A percentile compares a stretch with the other conserved stretches of the same genome.
These are phyloP conservation scores for Celoporthe dispersa DNA, from an alignment of 2,329 filamentous ascomycete genomes.

Conservation along the genomic window DNA sequence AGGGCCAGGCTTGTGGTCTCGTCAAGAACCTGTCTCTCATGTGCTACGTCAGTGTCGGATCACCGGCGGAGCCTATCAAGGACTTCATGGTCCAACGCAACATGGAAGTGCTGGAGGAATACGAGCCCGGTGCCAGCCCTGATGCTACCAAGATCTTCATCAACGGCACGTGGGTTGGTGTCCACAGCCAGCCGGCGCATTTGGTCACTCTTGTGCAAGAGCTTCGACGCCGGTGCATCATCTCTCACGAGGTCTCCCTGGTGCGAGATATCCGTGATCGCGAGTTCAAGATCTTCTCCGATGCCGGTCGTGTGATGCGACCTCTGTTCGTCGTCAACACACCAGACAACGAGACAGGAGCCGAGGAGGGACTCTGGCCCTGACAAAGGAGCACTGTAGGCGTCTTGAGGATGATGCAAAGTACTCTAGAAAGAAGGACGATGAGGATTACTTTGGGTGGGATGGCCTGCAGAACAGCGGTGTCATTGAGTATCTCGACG, in stretches of 20 bases:
- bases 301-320: conserved; percentile 92
- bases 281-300: conserved; percentile 98
- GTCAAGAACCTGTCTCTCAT: conserved; percentile 98
- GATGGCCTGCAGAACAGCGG: conserved; percentile 81
- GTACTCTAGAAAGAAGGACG: conserved; percentile 64
- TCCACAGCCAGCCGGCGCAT: conserved; percentile 86
- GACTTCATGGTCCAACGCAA: conserved; percentile 95
- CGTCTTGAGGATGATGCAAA: conserved; percentile 71
- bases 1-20: conserved; percentile 96
- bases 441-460: conserved; percentile 77
- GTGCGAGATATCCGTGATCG: conserved; percentile 95
- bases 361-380: conserved; percentile 68
- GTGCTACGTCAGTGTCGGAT: conserved; percentile 97
- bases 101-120: conserved; percentile 97
- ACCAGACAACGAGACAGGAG: conserved; percentile 71
- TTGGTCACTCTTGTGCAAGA: conserved; percentile 79
- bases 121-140: conserved; percentile 81
- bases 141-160: conserved; percentile 98
- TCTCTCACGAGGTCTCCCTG: conserved; percentile 91
- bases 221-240: conserved; percentile 77
- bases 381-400: conserved; percentile 81
- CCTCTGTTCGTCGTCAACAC: conserved; percentile 94
- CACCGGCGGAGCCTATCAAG: conserved; percentile 84
- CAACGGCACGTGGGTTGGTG: conserved; percentile 97
- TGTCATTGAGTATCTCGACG: conserved; percentile 94